Conservation (phyloP, 1,139 yeast species). For the Yamadazyma kanchanaburiensis region DNA sequence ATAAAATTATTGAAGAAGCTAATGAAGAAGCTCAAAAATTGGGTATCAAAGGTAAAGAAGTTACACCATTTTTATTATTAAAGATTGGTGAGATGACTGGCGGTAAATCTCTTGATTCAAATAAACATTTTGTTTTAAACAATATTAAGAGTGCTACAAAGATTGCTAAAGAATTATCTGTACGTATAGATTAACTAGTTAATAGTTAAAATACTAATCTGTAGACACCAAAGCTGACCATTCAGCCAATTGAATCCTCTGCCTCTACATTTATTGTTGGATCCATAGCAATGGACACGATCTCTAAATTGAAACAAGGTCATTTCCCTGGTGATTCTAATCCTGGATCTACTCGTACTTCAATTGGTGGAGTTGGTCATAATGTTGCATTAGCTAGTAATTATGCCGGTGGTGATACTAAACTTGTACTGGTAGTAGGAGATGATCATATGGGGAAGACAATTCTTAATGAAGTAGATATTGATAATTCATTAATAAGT, state of each 20-base stretch:
- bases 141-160: conserved; percentile 68
- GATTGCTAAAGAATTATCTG: conserved; percentile 57
- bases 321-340: conserved; percentile 60
- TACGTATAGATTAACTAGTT: conserved; percentile 12
- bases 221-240: background rate
- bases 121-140: conserved; percentile 72
- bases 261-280: conserved; percentile 52
- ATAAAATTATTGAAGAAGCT: conserved; percentile 56
- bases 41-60: conserved; percentile 65
- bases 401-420: conserved; percentile 23
- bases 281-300: conserved; percentile 73
- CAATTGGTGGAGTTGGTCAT: conserved; percentile 83
- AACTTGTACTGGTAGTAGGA: conserved; percentile 61
- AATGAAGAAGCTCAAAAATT: conserved; percentile 49
- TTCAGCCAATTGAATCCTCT: background rate
- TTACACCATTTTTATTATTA: conserved; percentile 74
- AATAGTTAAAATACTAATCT: background rate
- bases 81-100: conserved; percentile 63
- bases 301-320: conserved; percentile 37
- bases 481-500: conserved; percentile 43
- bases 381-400: conserved; percentile 62
- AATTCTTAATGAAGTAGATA: conserved; percentile 26
- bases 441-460: conserved; percentile 52
- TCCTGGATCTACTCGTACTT: conserved; percentile 56
- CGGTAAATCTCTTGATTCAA: conserved; percentile 69